Base-by-base conservation (phyloP, 148 eudicot species). In the Drosera capensis region DNA sequence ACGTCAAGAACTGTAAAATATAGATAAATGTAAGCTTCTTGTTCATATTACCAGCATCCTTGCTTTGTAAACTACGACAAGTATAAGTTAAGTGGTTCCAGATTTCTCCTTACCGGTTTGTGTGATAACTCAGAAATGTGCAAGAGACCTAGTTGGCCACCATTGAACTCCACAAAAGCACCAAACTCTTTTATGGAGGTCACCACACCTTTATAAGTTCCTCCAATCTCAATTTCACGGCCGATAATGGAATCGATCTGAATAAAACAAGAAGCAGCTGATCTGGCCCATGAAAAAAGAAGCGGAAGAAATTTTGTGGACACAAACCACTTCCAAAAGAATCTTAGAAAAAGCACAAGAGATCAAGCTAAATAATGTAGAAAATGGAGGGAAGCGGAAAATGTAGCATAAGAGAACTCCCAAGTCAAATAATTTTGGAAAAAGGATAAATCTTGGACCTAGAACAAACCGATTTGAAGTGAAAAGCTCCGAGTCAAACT, bases 161-260 rank as follows among this genome's bases (percentile, higher is more conserved):
- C 99, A 70, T 80, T 90, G 50, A 90, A 78, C 74, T 84, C 99
- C 62, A 90, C 93, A 73, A 90, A 90, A 54, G 99, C 99, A 54
- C 99, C 99, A 68, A 80, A 90, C 57, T 90, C 99, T 69, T 90
- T 90, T 17, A 84, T 63, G 39, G 99, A 58, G 13, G 71, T 54
- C 25, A 90, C 78, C 37, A 54, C 51, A 26, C 99, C 99, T 72
- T 80, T 84, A 55, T 90, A 90, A 23, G 74, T 43, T 34, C 80
- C 84, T 48, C 99, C 99, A 58, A 84, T 68, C 72, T 72, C 81
- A 71, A 90, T 78, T 57, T 80, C 93, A 49, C 95, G 93, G 22
- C 99, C 99, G 60, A 90, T 54, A 36, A 72, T 73, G 38, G 75
- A 73, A 50, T 90, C 93, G 70, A 90, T 64, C 93, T 86, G 73